Evolutionary conservation across 2,329 filamentous ascomycete species (phyloP), one percentile per base, ranked within the genome.

Genomic region (Lachnellula subtilissima): DNA sequence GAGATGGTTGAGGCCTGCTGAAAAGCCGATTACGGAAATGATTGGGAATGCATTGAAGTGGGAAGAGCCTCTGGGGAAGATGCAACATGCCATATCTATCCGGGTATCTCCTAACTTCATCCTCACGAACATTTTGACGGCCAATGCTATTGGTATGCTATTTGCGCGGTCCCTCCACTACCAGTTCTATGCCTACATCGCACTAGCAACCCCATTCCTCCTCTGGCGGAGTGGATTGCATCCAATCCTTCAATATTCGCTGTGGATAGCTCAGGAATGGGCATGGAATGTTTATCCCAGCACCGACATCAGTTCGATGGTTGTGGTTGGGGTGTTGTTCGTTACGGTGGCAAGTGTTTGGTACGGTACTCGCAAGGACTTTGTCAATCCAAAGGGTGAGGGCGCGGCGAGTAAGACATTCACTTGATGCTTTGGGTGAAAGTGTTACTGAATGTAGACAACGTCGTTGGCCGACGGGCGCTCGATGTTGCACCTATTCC

Each of bases 271-370:
- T 56, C 87, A 90, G 67, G 87, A 90, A 70, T 86, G 83, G 80
- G 85, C 83, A 12, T 90, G 87, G 87, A 88, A 89, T 68, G 79
- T 86, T 9, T 90, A 84, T 70, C 87, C 87, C 14, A 88, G 85
- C 69, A 88, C 86, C 36, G 72, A 78, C 53, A 61, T 69, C 37
- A 89, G 86, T 70, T 89, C 86, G 5, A 71, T 74, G 60, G 75
- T 80, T 5, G 92, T 91, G 8, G 88, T 99, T 14, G 78, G 78
- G 23, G 82, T 84, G 40, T 76, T 97, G 65, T 83, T 83, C 17
- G 69, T 82, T 12, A 88, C 88, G 15, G 84, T 93, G 22, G 59
- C 57, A 7, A 63, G 66, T 54, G 58, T 70, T 14, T 71, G 69
- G 69, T 67, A 70, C 65, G 73, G 72, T 46, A 71, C 70, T 15